Evolutionary conservation across 1,139 yeast genomes (phyloP).

Genomic region (Scheffersomyces segobiensis): DNA sequence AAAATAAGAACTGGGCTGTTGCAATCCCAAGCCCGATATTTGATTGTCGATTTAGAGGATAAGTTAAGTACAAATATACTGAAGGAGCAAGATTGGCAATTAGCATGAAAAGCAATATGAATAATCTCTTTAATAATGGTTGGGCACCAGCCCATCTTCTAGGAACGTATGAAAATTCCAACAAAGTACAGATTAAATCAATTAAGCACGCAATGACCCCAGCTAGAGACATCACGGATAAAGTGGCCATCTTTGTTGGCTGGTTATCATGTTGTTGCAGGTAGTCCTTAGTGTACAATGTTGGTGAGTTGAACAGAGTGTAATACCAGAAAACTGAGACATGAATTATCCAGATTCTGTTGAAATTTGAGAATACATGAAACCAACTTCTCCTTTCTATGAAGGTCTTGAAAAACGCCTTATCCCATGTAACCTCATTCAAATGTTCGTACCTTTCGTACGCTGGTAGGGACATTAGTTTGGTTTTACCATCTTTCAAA

Average conservation of each 20-base stretch:
- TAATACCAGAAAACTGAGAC: constrained; percentile 60
- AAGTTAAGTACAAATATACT: constrained; percentile 33
- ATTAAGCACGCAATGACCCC: constrained; percentile 50
- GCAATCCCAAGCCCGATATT: constrained; percentile 37
- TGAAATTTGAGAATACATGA: constrained; percentile 57
- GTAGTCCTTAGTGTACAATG: constrained; percentile 54
- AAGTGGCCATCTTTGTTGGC: constrained; percentile 46
- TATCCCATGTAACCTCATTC: constrained; percentile 49
- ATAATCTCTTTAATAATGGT: constrained; percentile 37
- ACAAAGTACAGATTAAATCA: constrained; percentile 40
- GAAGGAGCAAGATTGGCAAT: constrained; percentile 40
- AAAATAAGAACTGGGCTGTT: constrained; percentile 43
- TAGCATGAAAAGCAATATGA: constrained; percentile 29
- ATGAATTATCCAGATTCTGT: constrained; percentile 64
- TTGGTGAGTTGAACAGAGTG: constrained; percentile 53
- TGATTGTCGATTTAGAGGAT: constrained; percentile 25
- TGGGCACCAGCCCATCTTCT: constrained; percentile 57
- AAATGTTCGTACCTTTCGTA: constrained; percentile 47
- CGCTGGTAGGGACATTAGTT: constrained; percentile 43
- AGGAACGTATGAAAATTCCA: constrained; percentile 54
- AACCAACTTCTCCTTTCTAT: constrained; percentile 60
- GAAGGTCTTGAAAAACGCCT: constrained; percentile 55
- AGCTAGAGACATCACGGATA: constrained; percentile 53
- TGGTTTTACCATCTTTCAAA: constrained; percentile 34
- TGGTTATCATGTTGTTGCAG: constrained; percentile 44